Conservation (phyloP, 345 rosid species). For the Excoecaria cochinchinensis region DNA sequence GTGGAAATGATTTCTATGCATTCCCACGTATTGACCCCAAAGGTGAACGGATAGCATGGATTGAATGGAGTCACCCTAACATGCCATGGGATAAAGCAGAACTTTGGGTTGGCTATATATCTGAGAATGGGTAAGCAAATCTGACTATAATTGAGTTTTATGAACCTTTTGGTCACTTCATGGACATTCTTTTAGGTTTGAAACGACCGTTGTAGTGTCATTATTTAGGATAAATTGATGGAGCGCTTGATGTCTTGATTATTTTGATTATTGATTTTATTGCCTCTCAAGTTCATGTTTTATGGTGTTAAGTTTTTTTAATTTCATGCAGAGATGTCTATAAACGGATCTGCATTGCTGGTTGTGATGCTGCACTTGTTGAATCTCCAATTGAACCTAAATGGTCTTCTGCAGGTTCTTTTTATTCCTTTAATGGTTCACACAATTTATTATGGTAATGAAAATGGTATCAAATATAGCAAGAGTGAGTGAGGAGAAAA, state of each 20-base stretch:
- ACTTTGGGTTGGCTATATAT: slow-evolving; percentile 89
- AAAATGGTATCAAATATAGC: slow-evolving; percentile 6
- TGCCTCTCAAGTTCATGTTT: neutral
- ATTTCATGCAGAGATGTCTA: slow-evolving; percentile 55
- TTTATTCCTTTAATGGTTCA: slow-evolving; percentile 2
- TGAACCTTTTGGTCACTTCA: neutral
- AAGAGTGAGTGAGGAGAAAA: neutral
- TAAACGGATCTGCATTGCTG: slow-evolving; percentile 75
- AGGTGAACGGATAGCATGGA: slow-evolving; percentile 79
- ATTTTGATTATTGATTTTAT: neutral
- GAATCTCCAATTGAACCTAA: slow-evolving; percentile 95
- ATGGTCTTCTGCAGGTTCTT: slow-evolving; percentile 83
- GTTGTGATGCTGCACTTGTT: slow-evolving; percentile 58
- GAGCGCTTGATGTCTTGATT: neutral
- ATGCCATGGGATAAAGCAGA: slow-evolving; percentile 98
- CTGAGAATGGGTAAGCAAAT: slow-evolving; percentile 65
- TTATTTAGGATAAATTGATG: neutral
- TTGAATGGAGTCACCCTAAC: slow-evolving; percentile 87
- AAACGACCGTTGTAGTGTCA: neutral
- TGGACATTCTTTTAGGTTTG: neutral
- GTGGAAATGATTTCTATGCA: slow-evolving; percentile 92
- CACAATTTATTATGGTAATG: neutral
- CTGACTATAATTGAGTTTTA: neutral
- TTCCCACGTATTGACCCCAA: slow-evolving; percentile 83
- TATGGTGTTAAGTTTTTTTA: neutral